Conservation (phyloP, 2,329 filamentous ascomycete genomes). For the Zasmidium angulare region DNA sequence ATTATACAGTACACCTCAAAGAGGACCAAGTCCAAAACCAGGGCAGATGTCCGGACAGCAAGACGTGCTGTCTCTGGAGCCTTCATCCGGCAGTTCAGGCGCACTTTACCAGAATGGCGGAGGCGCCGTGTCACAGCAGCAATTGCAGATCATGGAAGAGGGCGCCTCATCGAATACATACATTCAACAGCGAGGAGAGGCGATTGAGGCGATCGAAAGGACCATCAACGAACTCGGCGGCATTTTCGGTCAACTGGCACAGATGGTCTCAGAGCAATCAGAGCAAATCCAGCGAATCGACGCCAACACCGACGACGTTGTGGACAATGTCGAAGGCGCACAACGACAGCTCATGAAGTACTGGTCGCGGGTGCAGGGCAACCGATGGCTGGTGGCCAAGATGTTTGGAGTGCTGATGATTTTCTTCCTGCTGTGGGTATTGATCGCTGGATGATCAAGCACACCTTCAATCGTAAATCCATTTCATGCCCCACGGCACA, state of each 20-base stretch:
- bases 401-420: slow-evolving; percentile 93
- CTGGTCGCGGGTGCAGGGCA: slow-evolving; percentile 90
- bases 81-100: slow-evolving; percentile 39
- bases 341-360: slow-evolving; percentile 96
- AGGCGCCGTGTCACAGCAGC: slow-evolving; percentile 70
- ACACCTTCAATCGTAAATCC: too few species aligned
- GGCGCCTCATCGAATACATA: slow-evolving; percentile 83
- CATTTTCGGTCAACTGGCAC: slow-evolving; percentile 90
- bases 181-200: slow-evolving; percentile 89
- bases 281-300: slow-evolving; percentile 98
- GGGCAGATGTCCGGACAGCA: slow-evolving; percentile 34
- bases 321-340: slow-evolving; percentile 96
- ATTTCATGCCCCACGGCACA: not conserved
- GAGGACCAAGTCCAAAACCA: slow-evolving; percentile 56
- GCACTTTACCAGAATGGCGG: slow-evolving; percentile 39
- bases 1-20: slow-evolving; percentile 77
- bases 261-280: slow-evolving; percentile 96
- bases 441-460: slow-evolving; percentile 32
- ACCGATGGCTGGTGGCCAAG: slow-evolving; percentile 86
- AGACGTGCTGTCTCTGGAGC: slow-evolving; percentile 54
- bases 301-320: slow-evolving; percentile 95
- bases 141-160: slow-evolving; percentile 85
- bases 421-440: slow-evolving; percentile 48
- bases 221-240: slow-evolving; percentile 89
- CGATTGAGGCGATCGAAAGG: slow-evolving; percentile 93